A percentile compares a stretch with the other conserved stretches of the same genome.
phyloP scores from a whole-genome alignment of 495 filamentous ascomycete species.

The Ascodesmis nigricans region DNA sequence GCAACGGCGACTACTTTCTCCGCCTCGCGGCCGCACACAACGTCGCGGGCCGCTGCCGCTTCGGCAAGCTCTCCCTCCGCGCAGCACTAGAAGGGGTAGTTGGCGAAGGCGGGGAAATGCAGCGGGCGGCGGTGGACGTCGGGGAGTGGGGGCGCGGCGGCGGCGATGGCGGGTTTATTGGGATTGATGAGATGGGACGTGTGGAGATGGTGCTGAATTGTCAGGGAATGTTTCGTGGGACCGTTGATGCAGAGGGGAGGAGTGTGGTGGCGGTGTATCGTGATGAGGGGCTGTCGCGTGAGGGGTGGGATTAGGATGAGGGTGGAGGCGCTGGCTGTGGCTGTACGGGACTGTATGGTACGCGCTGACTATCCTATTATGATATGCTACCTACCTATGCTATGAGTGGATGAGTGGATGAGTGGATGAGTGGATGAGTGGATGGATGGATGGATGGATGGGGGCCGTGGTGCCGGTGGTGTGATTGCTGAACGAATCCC shows the following conservation, averaged over 20 bases:
- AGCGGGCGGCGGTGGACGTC: slow-evolving; percentile 43
- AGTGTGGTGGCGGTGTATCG: slow-evolving; percentile 43
- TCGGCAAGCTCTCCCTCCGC: slow-evolving; percentile 22
- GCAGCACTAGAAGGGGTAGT: slow-evolving; percentile 38
- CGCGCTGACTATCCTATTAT: too few relatives aligned
- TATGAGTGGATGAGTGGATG: too few relatives aligned
- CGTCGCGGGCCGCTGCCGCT: slow-evolving; percentile 13
- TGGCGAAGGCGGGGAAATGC: slow-evolving; percentile 51
- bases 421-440: too few relatives aligned
- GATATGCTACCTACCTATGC: too few relatives aligned
- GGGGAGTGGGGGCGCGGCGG: slow-evolving; percentile 57
- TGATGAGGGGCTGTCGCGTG: slow-evolving; percentile 24
- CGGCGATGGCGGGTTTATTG: slow-evolving; percentile 72
- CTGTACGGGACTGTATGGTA: too few relatives aligned
- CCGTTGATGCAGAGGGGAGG: slow-evolving; percentile 41
- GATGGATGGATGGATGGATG: too few relatives aligned
- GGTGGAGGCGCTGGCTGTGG: too few relatives aligned
- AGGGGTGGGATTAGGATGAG: too few relatives aligned
- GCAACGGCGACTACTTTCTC: slow-evolving; percentile 79
- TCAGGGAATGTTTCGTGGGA: slow-evolving; percentile 74
- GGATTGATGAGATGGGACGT: slow-evolving; percentile 35
- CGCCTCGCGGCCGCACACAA: slow-evolving; percentile 32
- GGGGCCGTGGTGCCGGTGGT: too few relatives aligned
- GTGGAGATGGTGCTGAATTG: slow-evolving; percentile 56
- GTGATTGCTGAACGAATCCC: too few relatives aligned